Evolutionary conservation across 2,329 filamentous ascomycete genomes (phyloP), one percentile per base, ranked within the genome.

Genomic region (Trematosphaeria pertusa): DNA sequence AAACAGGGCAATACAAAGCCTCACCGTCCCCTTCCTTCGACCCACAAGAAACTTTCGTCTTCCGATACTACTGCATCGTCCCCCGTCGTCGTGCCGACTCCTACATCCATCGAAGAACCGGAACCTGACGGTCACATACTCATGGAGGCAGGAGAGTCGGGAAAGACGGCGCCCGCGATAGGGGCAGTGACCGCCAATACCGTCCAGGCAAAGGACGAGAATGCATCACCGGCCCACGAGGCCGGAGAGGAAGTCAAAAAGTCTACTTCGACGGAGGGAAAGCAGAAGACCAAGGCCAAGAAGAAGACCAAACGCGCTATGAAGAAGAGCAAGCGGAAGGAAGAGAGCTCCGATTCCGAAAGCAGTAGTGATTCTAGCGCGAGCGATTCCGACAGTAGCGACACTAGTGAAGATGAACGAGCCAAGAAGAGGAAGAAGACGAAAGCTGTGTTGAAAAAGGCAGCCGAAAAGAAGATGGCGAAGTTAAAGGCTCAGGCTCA

Each of bases 11-110:
- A 20, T 31, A 50, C 50, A 9, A 46, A 45, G 14, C 35, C 37
- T 11, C 50, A 53, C 15, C 37, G 48, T 11, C 40, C 35, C 6
- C 53, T 42, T n/a, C 33, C 36, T 28, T 33, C 54, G 48, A 43
- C 43, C 38, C 32, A 31, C 24, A 31, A 53, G 43, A 39, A 51
- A 49, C 17, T 54, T 55, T 38, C 43, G 54, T n/a, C 62, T 24
- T 42, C 59, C 20, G 54, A 61, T 12, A 62, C 52, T 3, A 58
- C 52, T 3, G 48, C 37, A 10, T 67, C 62, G 4, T 62, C 62
- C 7, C 61, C 59, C 28, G 52, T 64, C 19, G 40, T 61, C 14
- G 43, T 67, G 17, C 39, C 61, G 9, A 65, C 64, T 9, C 62
- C 62, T 1, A 58, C 56, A n/a, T 49, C 59, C 3, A 53, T 42